Evolutionary conservation across 1,284 basidiomycete species (phyloP), one percentile per base, ranked within the genome.

Genomic region (Rugosomyces carneus): DNA sequence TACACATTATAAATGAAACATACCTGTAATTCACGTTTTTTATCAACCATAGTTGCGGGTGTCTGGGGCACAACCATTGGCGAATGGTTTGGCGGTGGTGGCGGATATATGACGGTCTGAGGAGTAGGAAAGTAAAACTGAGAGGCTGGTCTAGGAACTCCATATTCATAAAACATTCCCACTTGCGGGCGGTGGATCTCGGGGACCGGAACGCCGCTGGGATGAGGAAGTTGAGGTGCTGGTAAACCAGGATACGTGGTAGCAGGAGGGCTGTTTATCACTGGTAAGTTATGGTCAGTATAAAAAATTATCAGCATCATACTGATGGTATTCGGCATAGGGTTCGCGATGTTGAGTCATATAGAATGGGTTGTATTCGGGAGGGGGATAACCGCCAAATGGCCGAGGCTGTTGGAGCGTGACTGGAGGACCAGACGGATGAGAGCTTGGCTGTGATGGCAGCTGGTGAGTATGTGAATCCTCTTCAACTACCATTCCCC

Each of bases 401-500:
- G 72, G 68, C 40, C 75, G 72, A 13, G 67, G 65, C 37, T 40
- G 44, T 40, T 71, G 71, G 48, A 70, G 69, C 53, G 69, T 61
- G 32, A 58, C 60, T 31, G 66, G 68, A 46, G 68, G 67, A 10
- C 61, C 65, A 42, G 55, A 54, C 24, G 42, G 42, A 42, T 54
- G 54, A 20, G 51, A 51, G 26, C 53, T 50, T 13, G 41, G 42
- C 20, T 53, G 50, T 21, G 48, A 29, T 26, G 49, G 50, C 53
- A 69, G 71, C 35, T 61, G 57, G 37, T 60, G 62, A 44, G 57
- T 54, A 48, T 59, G 63, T 23, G 55, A 70, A 46, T 84, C 80
- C 36, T 86, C 84, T 54, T 83, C 84, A 35, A 82, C 76, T 13
- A 68, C 72, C 77, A 87, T 83, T 7, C 80, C 80, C 48, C 81